These are phyloP conservation scores for Spirogloea muscicola DNA, from an alignment of 139 green algal species.

Conservation along the genomic window DNA sequence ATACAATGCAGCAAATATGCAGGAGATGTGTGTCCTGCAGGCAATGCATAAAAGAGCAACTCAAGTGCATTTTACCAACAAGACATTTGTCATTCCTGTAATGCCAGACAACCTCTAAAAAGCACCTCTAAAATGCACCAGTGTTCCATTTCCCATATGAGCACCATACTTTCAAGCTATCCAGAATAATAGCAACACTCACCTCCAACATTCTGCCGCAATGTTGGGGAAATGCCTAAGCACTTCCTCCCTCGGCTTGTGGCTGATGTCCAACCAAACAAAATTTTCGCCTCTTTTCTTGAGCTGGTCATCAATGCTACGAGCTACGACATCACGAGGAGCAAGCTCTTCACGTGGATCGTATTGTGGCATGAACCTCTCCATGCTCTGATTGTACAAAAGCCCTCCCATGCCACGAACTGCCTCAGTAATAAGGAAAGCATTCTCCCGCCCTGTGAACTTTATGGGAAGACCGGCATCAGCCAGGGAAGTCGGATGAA, in stretches of 20 bases:
- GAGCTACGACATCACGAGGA: slow-evolving; percentile 87
- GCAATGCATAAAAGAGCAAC: not conserved
- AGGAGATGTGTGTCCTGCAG: not conserved
- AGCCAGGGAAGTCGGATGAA: slow-evolving; percentile 83
- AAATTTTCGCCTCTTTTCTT: slow-evolving; percentile 57
- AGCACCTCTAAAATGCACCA: not conserved
- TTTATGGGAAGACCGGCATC: slow-evolving; percentile 12
- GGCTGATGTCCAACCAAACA: slow-evolving; percentile 86
- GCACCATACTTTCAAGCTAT: not conserved
- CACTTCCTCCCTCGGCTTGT: slow-evolving; percentile 66
- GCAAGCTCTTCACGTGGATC: slow-evolving; percentile 85
- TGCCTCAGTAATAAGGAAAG: slow-evolving; percentile 91
- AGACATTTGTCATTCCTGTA: not conserved
- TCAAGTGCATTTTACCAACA: not conserved
- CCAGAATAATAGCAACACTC: not conserved
- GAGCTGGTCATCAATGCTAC: slow-evolving; percentile 79
- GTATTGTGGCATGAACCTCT: slow-evolving; percentile 89
- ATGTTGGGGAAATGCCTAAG: slow-evolving; percentile 92
- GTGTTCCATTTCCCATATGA: not conserved
- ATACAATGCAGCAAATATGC: not conserved
- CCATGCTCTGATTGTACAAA: slow-evolving; percentile 74
- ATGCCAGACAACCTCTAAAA: not conserved
- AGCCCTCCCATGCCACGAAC: slow-evolving; percentile 83
- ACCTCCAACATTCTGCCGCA: slow-evolving; percentile 55
- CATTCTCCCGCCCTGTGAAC: not conserved